These are phyloP conservation scores for Macrophomina pseudophaseolina DNA, from an alignment of 2,329 filamentous ascomycete genomes.

Conservation along the genomic window DNA sequence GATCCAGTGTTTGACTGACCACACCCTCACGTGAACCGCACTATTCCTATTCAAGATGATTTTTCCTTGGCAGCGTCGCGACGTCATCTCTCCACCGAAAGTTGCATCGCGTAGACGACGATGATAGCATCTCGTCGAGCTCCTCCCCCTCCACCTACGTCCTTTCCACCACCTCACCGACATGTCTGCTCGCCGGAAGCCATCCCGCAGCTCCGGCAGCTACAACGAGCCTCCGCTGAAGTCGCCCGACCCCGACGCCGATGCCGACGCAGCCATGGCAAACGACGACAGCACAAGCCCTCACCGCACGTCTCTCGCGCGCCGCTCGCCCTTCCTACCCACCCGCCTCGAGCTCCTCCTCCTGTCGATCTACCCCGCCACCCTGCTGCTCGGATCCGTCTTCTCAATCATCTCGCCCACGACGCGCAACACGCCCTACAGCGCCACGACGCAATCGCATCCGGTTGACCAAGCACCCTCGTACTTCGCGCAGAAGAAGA, in stretches of 20 bases:
- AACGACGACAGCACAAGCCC: slow-evolving; percentile 21
- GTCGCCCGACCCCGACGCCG: not conserved
- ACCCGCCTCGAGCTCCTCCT: slow-evolving; percentile 70
- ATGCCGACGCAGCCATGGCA: not conserved
- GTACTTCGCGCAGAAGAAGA: slow-evolving; percentile 94
- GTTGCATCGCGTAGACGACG: not conserved
- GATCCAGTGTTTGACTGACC: not conserved
- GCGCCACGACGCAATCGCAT: slow-evolving; percentile 67
- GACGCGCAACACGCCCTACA: slow-evolving; percentile 66
- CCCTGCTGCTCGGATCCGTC: slow-evolving; percentile 80
- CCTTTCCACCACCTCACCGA: not conserved
- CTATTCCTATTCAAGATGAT: not conserved
- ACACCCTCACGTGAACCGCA: too few species aligned
- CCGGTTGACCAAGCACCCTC: slow-evolving; percentile 64
- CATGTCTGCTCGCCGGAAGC: slow-evolving; percentile 21
- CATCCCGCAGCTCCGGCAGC: slow-evolving; percentile 21
- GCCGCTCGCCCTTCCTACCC: slow-evolving; percentile 66
- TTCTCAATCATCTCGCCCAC: slow-evolving; percentile 81
- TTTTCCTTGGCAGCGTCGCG: not conserved
- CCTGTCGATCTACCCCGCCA: slow-evolving; percentile 74
- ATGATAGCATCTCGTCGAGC: not conserved
- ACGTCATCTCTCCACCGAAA: slow-evolving; percentile 10
- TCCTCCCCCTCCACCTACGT: not conserved
- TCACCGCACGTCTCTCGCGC: slow-evolving; percentile 33
- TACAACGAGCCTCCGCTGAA: slow-evolving; percentile 16